Percentiles rank a stretch among this genome's conserved stretches.
phyloP scores from a whole-genome alignment of 1,284 basidiomycete genomes.

The Mycena sp. region DNA sequence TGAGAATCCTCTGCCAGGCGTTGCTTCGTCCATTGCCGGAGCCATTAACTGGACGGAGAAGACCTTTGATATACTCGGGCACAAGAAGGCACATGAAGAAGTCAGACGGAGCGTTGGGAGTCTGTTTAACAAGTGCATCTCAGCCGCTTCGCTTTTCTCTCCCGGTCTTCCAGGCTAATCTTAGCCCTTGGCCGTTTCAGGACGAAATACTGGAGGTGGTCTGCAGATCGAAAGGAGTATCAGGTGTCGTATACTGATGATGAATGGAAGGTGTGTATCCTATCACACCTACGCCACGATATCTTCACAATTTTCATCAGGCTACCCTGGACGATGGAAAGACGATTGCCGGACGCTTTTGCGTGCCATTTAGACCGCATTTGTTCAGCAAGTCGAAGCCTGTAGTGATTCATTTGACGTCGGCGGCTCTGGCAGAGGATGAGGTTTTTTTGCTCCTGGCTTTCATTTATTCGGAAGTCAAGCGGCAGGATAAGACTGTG shows the following conservation, averaged over 20 bases:
- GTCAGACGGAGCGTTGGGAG: conserved; percentile 45
- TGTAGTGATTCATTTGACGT: conserved; percentile 44
- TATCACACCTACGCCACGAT: neutral
- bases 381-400: conserved; percentile 53
- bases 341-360: conserved; percentile 46
- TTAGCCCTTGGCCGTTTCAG: conserved; percentile 30
- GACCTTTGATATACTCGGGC: conserved; percentile 51
- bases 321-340: conserved; percentile 33
- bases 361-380: conserved; percentile 53
- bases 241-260: conserved; percentile 48
- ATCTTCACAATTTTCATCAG: conserved; percentile 9
- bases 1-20: conserved; percentile 48
- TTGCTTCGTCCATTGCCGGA: conserved; percentile 41
- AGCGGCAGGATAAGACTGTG: conserved; percentile 56
- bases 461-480: conserved; percentile 55
- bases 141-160: neutral
- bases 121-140: conserved; percentile 45
- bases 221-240: conserved; percentile 51
- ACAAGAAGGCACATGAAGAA: conserved; percentile 46
- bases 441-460: conserved; percentile 57
- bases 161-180: neutral
- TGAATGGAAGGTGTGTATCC: conserved; percentile 51
- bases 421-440: conserved; percentile 49
- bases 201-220: conserved; percentile 53
- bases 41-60: conserved; percentile 57